A percentile compares a stretch with the other conserved stretches of the same genome.
phyloP scores from a whole-genome alignment of 306 rosid species.

The Rosa lucieae region DNA sequence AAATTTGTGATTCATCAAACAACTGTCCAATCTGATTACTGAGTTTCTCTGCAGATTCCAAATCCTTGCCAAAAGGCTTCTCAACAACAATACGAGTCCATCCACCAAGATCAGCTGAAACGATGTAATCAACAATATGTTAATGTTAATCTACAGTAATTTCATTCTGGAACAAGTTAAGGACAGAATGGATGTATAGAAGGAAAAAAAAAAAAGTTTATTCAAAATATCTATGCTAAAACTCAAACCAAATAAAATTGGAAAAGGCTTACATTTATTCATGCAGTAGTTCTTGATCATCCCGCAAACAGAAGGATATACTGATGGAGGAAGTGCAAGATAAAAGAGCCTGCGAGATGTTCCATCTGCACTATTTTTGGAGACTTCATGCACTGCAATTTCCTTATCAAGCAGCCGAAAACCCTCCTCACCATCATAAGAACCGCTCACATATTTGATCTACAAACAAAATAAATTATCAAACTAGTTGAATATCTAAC shows the following conservation, averaged over 20 bases:
- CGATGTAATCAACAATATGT: conserved; percentile 28
- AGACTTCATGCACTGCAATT: conserved; percentile 65
- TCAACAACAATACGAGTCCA: conserved; percentile 99
- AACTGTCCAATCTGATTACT: conserved; percentile 83
- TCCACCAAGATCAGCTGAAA: conserved; percentile 87
- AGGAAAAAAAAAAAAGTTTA: not conserved
- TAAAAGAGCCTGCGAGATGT: conserved; percentile 87
- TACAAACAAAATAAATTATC: conserved; percentile 32
- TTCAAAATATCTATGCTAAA: not conserved
- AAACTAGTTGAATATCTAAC: conserved; percentile 8
- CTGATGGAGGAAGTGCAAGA: conserved; percentile 98
- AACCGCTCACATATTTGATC: conserved; percentile 87
- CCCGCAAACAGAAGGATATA: conserved; percentile 91
- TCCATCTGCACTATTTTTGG: conserved; percentile 55
- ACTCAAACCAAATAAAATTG: not conserved
- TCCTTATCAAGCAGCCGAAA: conserved; percentile 76
- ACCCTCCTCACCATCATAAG: conserved; percentile 79
- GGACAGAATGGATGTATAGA: not conserved
- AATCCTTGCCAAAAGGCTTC: conserved; percentile 97
- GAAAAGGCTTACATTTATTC: conserved; percentile 70
- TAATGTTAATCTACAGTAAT: not conserved
- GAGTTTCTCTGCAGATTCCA: conserved; percentile 83
- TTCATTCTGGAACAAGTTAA: conserved; percentile 8
- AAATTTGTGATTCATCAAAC: conserved; percentile 85
- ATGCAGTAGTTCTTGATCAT: conserved; percentile 80